Percentiles rank a stretch among this genome's conserved stretches.
phyloP scores from a whole-genome alignment of 352 stramenopile genomes.

The Phytophthora podocarpi region DNA sequence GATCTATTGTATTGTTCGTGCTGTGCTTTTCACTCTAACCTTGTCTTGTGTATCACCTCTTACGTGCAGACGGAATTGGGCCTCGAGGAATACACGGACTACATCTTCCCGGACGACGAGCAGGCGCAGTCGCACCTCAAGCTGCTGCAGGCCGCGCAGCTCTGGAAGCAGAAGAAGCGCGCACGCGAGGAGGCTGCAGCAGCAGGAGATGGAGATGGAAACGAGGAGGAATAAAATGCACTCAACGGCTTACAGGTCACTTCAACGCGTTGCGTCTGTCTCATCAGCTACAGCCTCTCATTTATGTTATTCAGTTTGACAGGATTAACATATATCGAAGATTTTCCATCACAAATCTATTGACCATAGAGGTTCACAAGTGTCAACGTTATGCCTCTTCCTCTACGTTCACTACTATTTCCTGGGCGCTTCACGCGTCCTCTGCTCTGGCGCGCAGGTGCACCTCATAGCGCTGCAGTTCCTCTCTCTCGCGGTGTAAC shows the following conservation, averaged over 20 bases:
- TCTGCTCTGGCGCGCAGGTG: background rate
- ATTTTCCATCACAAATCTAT: slow-evolving; percentile 13
- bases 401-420: slow-evolving; percentile 22
- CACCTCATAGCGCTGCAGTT: slow-evolving; percentile 13
- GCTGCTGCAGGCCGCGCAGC: slow-evolving; percentile 96
- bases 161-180: slow-evolving; percentile 95
- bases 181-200: slow-evolving; percentile 49
- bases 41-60: background rate
- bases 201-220: slow-evolving; percentile 11
- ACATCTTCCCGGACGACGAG: slow-evolving; percentile 98
- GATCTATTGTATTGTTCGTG: background rate
- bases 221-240: background rate
- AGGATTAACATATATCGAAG: slow-evolving; percentile 11
- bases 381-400: slow-evolving; percentile 14
- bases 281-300: slow-evolving; percentile 24
- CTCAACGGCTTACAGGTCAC: slow-evolving; percentile 3
- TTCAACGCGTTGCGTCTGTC: slow-evolving; percentile 19
- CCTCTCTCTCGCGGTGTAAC: slow-evolving; percentile 16
- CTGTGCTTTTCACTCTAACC: slow-evolving; percentile 20
- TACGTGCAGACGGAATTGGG: slow-evolving; percentile 78
- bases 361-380: slow-evolving; percentile 9
- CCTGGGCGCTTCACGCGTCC: slow-evolving; percentile 6
- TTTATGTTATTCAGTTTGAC: slow-evolving; percentile 3
- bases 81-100: slow-evolving; percentile 99
- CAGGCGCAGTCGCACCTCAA: slow-evolving; percentile 95